Evolutionary conservation across 805 yeast species (phyloP).

Genomic region (Starmera dryadoides): DNA sequence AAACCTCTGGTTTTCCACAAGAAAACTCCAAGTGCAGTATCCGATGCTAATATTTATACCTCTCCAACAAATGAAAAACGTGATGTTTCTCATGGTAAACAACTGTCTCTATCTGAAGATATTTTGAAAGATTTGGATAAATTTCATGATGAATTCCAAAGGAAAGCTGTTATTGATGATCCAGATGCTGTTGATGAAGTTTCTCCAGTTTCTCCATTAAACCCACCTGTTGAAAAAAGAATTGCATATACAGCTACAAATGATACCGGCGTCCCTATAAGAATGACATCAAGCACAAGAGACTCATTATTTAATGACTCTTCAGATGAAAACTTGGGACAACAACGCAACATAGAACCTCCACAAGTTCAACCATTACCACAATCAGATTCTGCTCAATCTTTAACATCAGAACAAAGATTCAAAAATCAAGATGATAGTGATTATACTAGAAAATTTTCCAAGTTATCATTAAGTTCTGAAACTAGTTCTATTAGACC

Average conservation of each 20-base stretch:
- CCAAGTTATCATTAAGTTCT: not conserved
- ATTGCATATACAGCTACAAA: not conserved
- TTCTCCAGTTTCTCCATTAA: slow-evolving; percentile 16
- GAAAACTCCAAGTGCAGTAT: slow-evolving; percentile 11
- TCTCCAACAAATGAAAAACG: not conserved
- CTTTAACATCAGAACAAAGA: not conserved
- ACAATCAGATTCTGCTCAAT: not conserved
- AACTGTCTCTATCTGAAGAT: slow-evolving; percentile 20
- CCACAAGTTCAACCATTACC: not conserved
- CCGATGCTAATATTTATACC: slow-evolving; percentile 4
- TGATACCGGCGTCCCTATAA: not conserved
- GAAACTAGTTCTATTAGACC: slow-evolving; percentile 2
- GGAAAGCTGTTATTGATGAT: not conserved
- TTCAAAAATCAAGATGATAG: not conserved
- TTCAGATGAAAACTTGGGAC: slow-evolving; percentile 11
- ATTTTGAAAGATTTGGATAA: slow-evolving; percentile 19
- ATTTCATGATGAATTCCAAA: slow-evolving; percentile 9
- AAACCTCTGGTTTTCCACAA: slow-evolving; percentile 18
- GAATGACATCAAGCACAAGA: not conserved
- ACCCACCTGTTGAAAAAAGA: not conserved
- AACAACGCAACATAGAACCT: too few relatives aligned
- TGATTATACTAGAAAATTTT: not conserved
- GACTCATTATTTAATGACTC: slow-evolving; percentile 15
- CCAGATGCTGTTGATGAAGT: slow-evolving; percentile 4
- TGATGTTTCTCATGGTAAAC: slow-evolving; percentile 10